Evolutionary conservation across 169 alveolate species (phyloP).

Genomic region (Amoebophrya sp.): DNA sequence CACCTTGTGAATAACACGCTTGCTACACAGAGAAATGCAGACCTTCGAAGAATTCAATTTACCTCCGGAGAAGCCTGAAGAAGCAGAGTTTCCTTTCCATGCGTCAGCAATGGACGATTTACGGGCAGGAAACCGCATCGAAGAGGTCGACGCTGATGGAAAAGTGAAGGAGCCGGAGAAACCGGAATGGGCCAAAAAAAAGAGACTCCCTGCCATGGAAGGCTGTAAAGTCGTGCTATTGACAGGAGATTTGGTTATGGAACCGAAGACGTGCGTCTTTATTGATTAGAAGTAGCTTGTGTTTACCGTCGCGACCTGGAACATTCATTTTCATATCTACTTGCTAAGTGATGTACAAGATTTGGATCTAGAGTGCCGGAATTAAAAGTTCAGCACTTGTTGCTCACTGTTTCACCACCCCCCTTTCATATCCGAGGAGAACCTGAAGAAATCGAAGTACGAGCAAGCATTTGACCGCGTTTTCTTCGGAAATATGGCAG

Average conservation of each 20-base stretch:
- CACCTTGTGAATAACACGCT: too few species aligned
- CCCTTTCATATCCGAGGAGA: too few species aligned
- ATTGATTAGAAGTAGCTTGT: too few species aligned
- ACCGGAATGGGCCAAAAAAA: background rate
- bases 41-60: background rate
- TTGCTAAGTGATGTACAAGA: too few species aligned
- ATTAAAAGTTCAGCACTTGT: too few species aligned
- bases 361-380: too few species aligned
- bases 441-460: too few species aligned
- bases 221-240: background rate
- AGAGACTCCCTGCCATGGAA: background rate
- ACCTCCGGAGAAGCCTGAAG: background rate
- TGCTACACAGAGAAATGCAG: too few species aligned
- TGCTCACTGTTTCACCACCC: too few species aligned
- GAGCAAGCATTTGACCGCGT: background rate
- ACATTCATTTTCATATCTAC: too few species aligned
- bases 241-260: background rate
- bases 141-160: constrained; percentile 5
- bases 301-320: too few species aligned
- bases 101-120: background rate
- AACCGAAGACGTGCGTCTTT: too few species aligned
- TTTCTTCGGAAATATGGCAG: background rate
- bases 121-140: background rate
- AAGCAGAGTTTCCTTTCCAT: background rate
- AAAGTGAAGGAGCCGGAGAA: background rate